phyloP scores from a whole-genome alignment of 2,329 filamentous ascomycete genomes.

The Pyrenophora graminea region DNA sequence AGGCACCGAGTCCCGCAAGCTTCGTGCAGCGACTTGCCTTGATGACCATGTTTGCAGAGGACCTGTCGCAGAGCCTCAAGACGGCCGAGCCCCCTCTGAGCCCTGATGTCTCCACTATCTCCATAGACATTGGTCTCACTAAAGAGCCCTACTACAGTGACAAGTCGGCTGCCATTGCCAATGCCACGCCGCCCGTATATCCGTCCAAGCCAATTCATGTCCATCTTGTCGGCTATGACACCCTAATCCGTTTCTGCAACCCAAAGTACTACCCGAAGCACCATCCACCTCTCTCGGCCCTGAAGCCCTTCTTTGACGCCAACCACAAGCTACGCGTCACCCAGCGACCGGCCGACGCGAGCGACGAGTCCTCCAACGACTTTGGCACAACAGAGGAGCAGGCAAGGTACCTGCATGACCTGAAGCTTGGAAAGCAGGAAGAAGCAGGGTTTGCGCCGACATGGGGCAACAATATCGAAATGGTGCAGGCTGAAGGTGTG shows the following conservation, averaged over 20 bases:
- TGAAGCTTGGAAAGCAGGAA: slow-evolving; percentile 56
- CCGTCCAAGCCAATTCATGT: slow-evolving; percentile 56
- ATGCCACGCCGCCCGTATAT: slow-evolving; percentile 42
- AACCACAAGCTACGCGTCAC: slow-evolving; percentile 67
- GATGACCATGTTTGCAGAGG: slow-evolving; percentile 70
- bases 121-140: slow-evolving; percentile 70
- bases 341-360: slow-evolving; percentile 56
- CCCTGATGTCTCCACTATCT: slow-evolving; percentile 24
- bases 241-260: slow-evolving; percentile 71
- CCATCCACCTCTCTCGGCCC: slow-evolving; percentile 55
- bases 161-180: slow-evolving; percentile 66
- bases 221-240: slow-evolving; percentile 77
- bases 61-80: slow-evolving; percentile 47
- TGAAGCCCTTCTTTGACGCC: slow-evolving; percentile 65
- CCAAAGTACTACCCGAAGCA: slow-evolving; percentile 69
- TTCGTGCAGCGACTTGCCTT: slow-evolving; percentile 71
- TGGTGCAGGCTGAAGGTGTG: slow-evolving; percentile 58
- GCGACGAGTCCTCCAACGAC: slow-evolving; percentile 51
- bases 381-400: slow-evolving; percentile 65
- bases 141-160: slow-evolving; percentile 74
- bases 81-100: slow-evolving; percentile 2
- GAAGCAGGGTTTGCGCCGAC: slow-evolving; percentile 58
- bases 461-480: slow-evolving; percentile 65
- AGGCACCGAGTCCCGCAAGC: slow-evolving; percentile 66
- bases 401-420: slow-evolving; percentile 55